Conservation (phyloP, 306 rosid species). For the Fagus crenata region DNA sequence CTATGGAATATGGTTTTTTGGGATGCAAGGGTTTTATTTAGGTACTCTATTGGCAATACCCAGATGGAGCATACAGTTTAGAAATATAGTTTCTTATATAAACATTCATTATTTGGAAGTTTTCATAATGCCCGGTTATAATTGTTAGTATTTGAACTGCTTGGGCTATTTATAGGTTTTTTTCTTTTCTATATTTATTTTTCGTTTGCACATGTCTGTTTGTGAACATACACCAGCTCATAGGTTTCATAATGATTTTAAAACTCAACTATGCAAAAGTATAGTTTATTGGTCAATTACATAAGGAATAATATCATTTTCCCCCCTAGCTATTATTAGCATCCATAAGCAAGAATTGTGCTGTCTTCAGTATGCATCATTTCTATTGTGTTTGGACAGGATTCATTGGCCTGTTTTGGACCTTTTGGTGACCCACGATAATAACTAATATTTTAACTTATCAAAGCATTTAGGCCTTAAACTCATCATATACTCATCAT, state of each 20-base stretch:
- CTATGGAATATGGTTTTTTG: not conserved
- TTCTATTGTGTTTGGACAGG: not conserved
- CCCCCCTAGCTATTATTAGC: not conserved
- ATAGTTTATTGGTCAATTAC: not conserved
- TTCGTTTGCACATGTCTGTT: not conserved
- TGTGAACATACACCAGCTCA: not conserved
- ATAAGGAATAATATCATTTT: not conserved
- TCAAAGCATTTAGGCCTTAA: too few relatives aligned
- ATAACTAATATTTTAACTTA: too few relatives aligned
- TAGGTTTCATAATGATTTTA: not conserved
- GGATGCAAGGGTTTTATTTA: not conserved
- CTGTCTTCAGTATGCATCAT: not conserved
- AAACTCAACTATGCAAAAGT: not conserved
- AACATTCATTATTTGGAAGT: not conserved
- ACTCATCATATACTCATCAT: not conserved
- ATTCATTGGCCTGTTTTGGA: not conserved
- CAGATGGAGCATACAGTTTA: not conserved
- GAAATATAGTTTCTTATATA: not conserved
- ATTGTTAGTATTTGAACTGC: not conserved
- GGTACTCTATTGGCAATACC: not conserved
- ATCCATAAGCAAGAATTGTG: not conserved
- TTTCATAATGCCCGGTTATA: not conserved
- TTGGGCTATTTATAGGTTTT: not conserved
- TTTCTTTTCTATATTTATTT: not conserved
- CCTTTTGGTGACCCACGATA: too few relatives aligned